Percentiles rank a stretch among this genome's conserved stretches.
These are phyloP conservation scores for Ustilago curta DNA, from an alignment of 1,284 basidiomycete genomes.

Conservation along the genomic window DNA sequence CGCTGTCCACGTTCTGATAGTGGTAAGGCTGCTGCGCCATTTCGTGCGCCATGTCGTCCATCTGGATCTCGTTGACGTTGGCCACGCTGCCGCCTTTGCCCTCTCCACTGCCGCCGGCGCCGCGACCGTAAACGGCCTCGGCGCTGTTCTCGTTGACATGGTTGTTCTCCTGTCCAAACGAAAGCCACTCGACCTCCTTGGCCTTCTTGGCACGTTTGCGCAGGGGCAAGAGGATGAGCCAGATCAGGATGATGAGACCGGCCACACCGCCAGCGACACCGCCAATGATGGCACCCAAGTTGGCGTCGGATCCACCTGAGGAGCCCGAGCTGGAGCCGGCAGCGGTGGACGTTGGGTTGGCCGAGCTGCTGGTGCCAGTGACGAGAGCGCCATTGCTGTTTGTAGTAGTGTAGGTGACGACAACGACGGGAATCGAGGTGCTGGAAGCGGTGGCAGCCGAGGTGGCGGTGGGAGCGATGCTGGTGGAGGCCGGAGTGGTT, in stretches of 20 bases:
- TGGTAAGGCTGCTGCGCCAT: constrained; percentile 50
- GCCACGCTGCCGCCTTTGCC: constrained; percentile 48
- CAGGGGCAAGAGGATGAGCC: constrained; percentile 55
- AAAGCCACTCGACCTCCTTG: constrained; percentile 59
- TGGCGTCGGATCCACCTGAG: constrained; percentile 29
- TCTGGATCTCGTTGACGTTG: constrained; percentile 53
- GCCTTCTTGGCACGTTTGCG: constrained; percentile 48
- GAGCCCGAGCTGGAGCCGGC: constrained; percentile 10
- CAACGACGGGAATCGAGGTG: constrained; percentile 35
- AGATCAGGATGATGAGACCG: constrained; percentile 51
- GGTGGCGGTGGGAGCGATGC: constrained; percentile 12
- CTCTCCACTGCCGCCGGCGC: constrained; percentile 44
- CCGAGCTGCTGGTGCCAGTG: constrained; percentile 34
- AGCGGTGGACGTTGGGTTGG: constrained; percentile 19
- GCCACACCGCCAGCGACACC: constrained; percentile 58
- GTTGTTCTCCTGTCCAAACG: constrained; percentile 57
- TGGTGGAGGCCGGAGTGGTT: constrained; percentile 12
- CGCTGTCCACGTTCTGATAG: constrained; percentile 40
- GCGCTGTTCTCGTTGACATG: constrained; percentile 54
- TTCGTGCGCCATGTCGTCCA: constrained; percentile 45
- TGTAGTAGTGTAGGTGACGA: constrained; percentile 41
- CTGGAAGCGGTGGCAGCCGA: constrained; percentile 8
- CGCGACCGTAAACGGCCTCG: constrained; percentile 51
- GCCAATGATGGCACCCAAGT: constrained; percentile 58
- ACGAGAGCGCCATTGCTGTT: constrained; percentile 24